Evolutionary conservation across 768 basidiomycete species (phyloP), one percentile per base, ranked within the genome.

Genomic region (Lepiota subincarnata): DNA sequence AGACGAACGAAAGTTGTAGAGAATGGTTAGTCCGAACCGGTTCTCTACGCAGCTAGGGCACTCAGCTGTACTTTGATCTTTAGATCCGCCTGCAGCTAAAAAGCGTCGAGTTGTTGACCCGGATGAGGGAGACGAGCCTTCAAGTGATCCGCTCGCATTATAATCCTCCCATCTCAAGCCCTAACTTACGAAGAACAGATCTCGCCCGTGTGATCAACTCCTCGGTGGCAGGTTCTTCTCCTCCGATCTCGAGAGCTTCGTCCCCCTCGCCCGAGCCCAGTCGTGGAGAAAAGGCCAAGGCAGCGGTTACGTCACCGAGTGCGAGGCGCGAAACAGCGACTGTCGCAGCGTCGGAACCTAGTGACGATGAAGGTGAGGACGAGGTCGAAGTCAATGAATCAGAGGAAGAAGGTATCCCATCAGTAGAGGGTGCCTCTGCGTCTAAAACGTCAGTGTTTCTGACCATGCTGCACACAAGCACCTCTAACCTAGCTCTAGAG

Each of bases 391-490:
- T 28, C 11, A 47, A 49, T 4, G 52, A 54, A 19, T 34, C 55
- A 37, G 57, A 55, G 20, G 71, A 72, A 16, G 62, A 59, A 11
- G 66, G 64, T 35, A 13, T 37, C 10, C 44, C 28, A 5, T 49
- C 56, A 4, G 42, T 66, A 41, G 64, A 70, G 48, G 71, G 64
- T 39, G 69, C 66, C 34, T 69, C 72, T 11, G 83, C 84, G 2
- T 82, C 83, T 0, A 87, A 89, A 62, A 83, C 74, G 92, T 89
- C 58, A 3, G 48, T 43, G 28, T 48, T 37, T 39, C n/a, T 50
- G 1, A 45, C 35, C n/a, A 19, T 16, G 12, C 43, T 11, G 7
- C 36, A 34, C 22, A 26, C 20, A 26, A 6, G 16, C 13, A 60
- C 10, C 18, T 58, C 35, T 55, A 37, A 48, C 42, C 24, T 40